These are phyloP conservation scores for Lagerstroemia fauriei DNA, from an alignment of 441 rosid genomes.

Conservation along the genomic window DNA sequence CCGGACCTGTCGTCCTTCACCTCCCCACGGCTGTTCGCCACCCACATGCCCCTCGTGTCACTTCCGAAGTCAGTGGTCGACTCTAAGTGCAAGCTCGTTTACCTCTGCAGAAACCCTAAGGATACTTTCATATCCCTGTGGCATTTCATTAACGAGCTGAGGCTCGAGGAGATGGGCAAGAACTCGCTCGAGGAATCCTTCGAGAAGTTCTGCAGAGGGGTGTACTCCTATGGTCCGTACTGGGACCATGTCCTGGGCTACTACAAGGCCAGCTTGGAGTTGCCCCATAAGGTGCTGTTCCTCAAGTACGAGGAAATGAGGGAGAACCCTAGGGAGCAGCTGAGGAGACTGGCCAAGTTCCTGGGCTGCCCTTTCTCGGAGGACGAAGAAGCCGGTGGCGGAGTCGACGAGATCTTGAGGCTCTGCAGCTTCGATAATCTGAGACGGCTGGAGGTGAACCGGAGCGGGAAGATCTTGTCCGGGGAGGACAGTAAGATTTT, in stretches of 20 bases:
- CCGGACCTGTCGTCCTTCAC: conserved; percentile 34
- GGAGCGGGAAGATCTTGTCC: conserved; percentile 35
- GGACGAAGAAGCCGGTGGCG: conserved; percentile 40
- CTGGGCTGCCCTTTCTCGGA: conserved; percentile 43
- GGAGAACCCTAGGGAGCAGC: conserved; percentile 31
- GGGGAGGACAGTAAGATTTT: conserved; percentile 37
- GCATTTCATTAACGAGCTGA: conserved; percentile 55
- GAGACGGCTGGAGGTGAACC: conserved; percentile 56
- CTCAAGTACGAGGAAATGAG: conserved; percentile 53
- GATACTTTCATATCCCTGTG: conserved; percentile 66
- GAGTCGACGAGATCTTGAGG: conserved; percentile 42
- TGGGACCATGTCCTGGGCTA: conserved; percentile 59
- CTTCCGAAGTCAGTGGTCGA: conserved; percentile 44
- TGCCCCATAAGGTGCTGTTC: conserved; percentile 41
- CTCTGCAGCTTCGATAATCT: conserved; percentile 53
- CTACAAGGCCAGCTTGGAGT: conserved; percentile 47
- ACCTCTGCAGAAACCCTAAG: conserved; percentile 67
- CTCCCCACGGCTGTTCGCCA: conserved; percentile 51
- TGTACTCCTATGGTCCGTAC: conserved; percentile 52
- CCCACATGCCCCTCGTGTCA: conserved; percentile 43
- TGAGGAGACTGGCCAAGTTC: conserved; percentile 46
- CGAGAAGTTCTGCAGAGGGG: conserved; percentile 52
- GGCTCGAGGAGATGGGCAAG: conserved; percentile 29
- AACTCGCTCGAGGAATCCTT: conserved; percentile 40
- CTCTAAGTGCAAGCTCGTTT: conserved; percentile 54